Evolutionary conservation across 768 basidiomycete genomes (phyloP).

Genomic region (Russula vinacea): DNA sequence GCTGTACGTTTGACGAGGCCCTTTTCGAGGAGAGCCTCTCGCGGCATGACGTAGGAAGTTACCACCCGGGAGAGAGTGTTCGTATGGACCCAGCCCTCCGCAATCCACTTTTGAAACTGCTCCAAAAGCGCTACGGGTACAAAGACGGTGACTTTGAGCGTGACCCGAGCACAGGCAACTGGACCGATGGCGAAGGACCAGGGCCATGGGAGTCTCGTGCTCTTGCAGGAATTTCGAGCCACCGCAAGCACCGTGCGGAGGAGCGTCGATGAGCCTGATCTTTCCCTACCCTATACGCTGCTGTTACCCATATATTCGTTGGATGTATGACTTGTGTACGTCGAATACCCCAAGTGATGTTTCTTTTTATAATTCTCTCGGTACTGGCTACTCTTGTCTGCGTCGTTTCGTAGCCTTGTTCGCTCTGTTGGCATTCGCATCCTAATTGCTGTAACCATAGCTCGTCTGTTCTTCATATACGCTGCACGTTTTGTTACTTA

Average conservation of each 20-base stretch:
- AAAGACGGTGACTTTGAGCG: slow-evolving; percentile 85
- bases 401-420: slow-evolving; percentile 11
- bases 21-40: slow-evolving; percentile 83
- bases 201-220: slow-evolving; percentile 60
- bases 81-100: slow-evolving; percentile 87
- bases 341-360: slow-evolving; percentile 24
- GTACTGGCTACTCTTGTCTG: slow-evolving; percentile 6
- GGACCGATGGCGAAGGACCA: slow-evolving; percentile 66
- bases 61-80: slow-evolving; percentile 78
- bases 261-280: slow-evolving; percentile 38
- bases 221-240: slow-evolving; percentile 39
- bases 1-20: slow-evolving; percentile 80
- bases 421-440: slow-evolving; percentile 9
- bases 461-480: slow-evolving; percentile 24
- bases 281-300: slow-evolving; percentile 7
- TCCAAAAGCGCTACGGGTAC: slow-evolving; percentile 72
- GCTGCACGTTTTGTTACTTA: slow-evolving; percentile 20
- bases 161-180: slow-evolving; percentile 58
- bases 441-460: slow-evolving; percentile 25
- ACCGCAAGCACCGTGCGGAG: slow-evolving; percentile 39
- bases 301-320: slow-evolving; percentile 1
- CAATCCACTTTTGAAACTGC: slow-evolving; percentile 70
- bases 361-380: slow-evolving; percentile 2
- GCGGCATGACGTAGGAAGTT: slow-evolving; percentile 76
- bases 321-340: slow-evolving; percentile 18